Base-by-base conservation (phyloP, 257 asterid species). In the Salvia miltiorrhiza region DNA sequence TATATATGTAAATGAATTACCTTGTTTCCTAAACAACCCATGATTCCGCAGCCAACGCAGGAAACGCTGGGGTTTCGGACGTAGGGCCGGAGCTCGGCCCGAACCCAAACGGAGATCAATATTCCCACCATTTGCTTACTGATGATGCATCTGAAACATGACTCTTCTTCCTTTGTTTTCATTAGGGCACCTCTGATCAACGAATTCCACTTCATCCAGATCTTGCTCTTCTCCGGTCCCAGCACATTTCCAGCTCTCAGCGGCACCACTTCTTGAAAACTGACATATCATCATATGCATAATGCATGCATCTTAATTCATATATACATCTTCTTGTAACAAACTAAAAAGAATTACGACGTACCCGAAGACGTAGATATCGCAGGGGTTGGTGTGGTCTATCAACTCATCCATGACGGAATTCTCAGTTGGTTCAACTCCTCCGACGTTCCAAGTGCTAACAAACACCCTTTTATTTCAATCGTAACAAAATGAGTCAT, bases 231-330 rank as follows among this genome's bases (percentile, higher is more conserved):
- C 24, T 82, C 93, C 9, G 79, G 23, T 20, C 87, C 90, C 24
- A 87, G 72, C 47, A 87, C 84, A 19, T 73, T 84, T 30, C 71
- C 79, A 3, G 85, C 83, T 59, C 28, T 79, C n/a, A 87, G 67
- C 6, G 93, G 87, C 71, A 87, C 93, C 24, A 82, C 88, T 87
- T 87, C 93, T 79, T 87, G 93, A 76, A 87, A 87, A 76, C 93
- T 82, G 65, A 20, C 16, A 40, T 5, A 28, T 39, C 19, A 16
- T 9, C 63, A 30, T 44, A 32, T 58, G 45, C 45, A 58, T 33
- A 26, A 26, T 26, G 1, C 40, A 35, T 7, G 10, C 9, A 35
- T 35, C 10, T 35, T 9, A 37, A 9, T 37, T 9, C 10, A 37
- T 9, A 1, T 37, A 9, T 9, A 37, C 2, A 7, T 9, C 0